Evolutionary conservation across 1,284 basidiomycete species (phyloP).

Genomic region (Porogramme epimiltina): DNA sequence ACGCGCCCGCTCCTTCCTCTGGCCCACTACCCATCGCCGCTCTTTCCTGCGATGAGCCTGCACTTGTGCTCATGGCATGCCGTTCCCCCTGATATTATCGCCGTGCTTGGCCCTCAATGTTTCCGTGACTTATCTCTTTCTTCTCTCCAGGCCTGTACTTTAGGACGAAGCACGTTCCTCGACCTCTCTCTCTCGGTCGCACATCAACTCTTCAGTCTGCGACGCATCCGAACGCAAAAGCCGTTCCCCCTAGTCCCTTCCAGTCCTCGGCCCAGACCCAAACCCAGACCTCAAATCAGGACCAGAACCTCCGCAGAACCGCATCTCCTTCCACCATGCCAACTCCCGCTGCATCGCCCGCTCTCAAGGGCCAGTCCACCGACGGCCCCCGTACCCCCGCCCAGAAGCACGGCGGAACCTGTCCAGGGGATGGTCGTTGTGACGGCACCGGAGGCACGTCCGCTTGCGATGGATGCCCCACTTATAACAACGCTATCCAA

Average conservation of each 20-base stretch:
- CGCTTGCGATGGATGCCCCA: conserved; percentile 91
- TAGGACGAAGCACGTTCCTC: conserved; percentile 39
- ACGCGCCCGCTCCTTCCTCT: conserved; percentile 26
- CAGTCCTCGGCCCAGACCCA: conserved; percentile 16
- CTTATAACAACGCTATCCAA: conserved; percentile 83
- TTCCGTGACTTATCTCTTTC: conserved; percentile 23
- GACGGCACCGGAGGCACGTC: conserved; percentile 92
- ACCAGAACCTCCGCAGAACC: conserved; percentile 25
- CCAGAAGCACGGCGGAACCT: conserved; percentile 65
- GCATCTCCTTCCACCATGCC: conserved; percentile 33
- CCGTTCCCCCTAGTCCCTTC: conserved; percentile 13
- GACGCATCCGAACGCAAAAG: conserved; percentile 33
- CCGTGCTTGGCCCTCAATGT: conserved; percentile 12
- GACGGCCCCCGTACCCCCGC: conserved; percentile 25
- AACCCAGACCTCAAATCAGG: conserved; percentile 7
- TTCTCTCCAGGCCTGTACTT: conserved; percentile 37
- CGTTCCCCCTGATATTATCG: conserved; percentile 19
- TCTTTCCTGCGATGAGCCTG: conserved; percentile 25
- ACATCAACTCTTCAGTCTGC: conserved; percentile 31
- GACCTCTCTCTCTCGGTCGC: conserved; percentile 36
- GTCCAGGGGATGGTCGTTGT: conserved; percentile 93
- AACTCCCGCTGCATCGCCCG: conserved; percentile 35
- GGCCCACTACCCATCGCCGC: conserved; percentile 14
- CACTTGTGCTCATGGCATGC: conserved; percentile 26
- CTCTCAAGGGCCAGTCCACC: conserved; percentile 16